Evolutionary conservation across 441 rosid genomes (phyloP).

Genomic region (Eruca vesicaria): DNA sequence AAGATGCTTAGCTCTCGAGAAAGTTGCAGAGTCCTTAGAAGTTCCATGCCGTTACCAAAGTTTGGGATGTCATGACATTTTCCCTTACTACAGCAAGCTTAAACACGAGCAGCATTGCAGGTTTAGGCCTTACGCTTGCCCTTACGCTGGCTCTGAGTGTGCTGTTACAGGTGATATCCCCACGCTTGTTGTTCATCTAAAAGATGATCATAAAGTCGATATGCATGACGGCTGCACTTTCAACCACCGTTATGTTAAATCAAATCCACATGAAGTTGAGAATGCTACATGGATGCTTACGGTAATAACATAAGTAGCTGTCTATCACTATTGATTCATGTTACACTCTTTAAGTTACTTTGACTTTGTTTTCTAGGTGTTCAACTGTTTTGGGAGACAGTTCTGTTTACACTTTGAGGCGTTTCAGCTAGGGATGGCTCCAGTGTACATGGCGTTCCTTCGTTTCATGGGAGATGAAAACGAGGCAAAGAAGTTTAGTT

Average conservation of each 20-base stretch:
- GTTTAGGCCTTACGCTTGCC: slow-evolving; percentile 74
- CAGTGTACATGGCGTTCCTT: not conserved
- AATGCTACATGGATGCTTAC: slow-evolving; percentile 96
- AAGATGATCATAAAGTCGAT: slow-evolving; percentile 85
- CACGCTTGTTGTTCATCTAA: slow-evolving; percentile 62
- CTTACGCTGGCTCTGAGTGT: slow-evolving; percentile 86
- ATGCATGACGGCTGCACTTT: slow-evolving; percentile 85
- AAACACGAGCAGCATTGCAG: slow-evolving; percentile 79
- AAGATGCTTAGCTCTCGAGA: slow-evolving; percentile 85
- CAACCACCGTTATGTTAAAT: slow-evolving; percentile 82
- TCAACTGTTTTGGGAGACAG: not conserved
- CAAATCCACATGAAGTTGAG: slow-evolving; percentile 80
- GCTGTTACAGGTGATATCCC: slow-evolving; percentile 77
- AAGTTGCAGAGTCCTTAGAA: slow-evolving; percentile 78
- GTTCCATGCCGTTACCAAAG: slow-evolving; percentile 76
- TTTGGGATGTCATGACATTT: slow-evolving; percentile 73
- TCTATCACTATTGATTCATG: too few species aligned
- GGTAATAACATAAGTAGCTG: slow-evolving; percentile 32
- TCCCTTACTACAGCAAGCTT: slow-evolving; percentile 75
- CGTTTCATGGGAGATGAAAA: not conserved
- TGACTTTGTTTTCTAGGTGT: not conserved
- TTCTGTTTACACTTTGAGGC: not conserved
- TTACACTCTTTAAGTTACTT: too few species aligned
- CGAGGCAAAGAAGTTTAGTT: not conserved
- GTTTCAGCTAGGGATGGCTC: not conserved